Percentiles rank a stretch among this genome's conserved stretches.
Conservation (phyloP, 2,329 filamentous ascomycete genomes). For the Cercospora canescens region DNA sequence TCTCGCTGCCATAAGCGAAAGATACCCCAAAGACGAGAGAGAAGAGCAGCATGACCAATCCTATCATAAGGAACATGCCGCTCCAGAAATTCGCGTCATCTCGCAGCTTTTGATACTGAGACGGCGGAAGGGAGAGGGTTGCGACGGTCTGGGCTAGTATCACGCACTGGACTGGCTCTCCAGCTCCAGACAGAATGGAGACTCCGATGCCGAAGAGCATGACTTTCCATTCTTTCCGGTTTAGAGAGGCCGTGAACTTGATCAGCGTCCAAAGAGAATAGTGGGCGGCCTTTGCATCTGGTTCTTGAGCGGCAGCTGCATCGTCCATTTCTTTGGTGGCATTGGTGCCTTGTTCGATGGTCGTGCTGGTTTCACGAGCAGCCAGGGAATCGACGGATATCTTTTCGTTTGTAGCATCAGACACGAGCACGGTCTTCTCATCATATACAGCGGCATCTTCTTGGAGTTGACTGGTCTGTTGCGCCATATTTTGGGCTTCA, state of each 20-base stretch:
- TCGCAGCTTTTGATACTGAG: constrained; percentile 38
- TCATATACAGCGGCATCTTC: background rate
- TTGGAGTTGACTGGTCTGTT: background rate
- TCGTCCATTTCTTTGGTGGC: background rate
- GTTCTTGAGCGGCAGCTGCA: background rate
- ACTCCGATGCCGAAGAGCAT: constrained; percentile 75
- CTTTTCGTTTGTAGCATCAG: background rate
- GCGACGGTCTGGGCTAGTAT: constrained; percentile 86
- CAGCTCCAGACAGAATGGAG: constrained; percentile 73
- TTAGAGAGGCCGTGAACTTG: constrained; percentile 76
- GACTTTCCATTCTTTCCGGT: constrained; percentile 65
- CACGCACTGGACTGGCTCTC: constrained; percentile 72
- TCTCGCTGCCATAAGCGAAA: constrained; percentile 80
- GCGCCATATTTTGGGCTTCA: constrained; percentile 11
- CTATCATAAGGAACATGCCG: constrained; percentile 56
- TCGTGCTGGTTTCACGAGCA: background rate
- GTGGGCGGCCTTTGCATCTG: background rate
- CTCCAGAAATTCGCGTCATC: constrained; percentile 51
- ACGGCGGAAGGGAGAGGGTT: constrained; percentile 60
- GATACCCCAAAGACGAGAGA: constrained; percentile 62
- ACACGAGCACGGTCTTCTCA: background rate
- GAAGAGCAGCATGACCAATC: constrained; percentile 36
- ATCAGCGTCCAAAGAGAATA: constrained; percentile 74
- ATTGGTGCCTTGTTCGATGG: background rate
- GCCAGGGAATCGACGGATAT: background rate